A percentile compares a stretch with the other conserved stretches of the same genome.
Conservation (phyloP, 192 early-diverging fungal species). For the Linnemannia elongata region DNA sequence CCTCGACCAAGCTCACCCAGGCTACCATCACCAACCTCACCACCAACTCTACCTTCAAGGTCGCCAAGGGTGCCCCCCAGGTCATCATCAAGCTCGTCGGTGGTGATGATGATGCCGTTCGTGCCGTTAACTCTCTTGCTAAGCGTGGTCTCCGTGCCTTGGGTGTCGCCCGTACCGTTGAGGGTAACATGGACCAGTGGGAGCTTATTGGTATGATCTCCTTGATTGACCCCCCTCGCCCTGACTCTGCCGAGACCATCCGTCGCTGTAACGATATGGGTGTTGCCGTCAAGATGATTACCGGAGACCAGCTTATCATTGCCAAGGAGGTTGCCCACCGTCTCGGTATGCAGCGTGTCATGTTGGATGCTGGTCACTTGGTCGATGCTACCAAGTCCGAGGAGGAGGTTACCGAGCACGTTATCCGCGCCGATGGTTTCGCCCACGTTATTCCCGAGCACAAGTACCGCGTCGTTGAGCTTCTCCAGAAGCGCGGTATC, state of each 20-base stretch:
- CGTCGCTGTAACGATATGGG: constrained; percentile 82
- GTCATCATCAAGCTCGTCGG: constrained; percentile 88
- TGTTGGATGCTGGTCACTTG: constrained; percentile 87
- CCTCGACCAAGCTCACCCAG: constrained; percentile 87
- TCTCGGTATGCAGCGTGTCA: constrained; percentile 88
- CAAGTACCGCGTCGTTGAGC: constrained; percentile 96
- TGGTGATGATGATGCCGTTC: constrained; percentile 84
- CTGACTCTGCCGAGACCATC: constrained; percentile 87
- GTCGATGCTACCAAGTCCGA: constrained; percentile 83
- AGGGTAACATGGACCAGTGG: constrained; percentile 75
- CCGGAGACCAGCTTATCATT: constrained; percentile 90
- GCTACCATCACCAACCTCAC: constrained; percentile 80
- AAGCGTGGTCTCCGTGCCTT: constrained; percentile 83
- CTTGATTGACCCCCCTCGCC: constrained; percentile 83
- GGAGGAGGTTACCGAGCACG: constrained; percentile 86
- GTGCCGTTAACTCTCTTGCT: constrained; percentile 87
- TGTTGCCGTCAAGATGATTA: constrained; percentile 91
- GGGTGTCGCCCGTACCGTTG: constrained; percentile 86
- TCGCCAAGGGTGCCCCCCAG: constrained; percentile 95
- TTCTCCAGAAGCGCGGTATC: constrained; percentile 88
- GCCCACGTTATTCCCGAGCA: constrained; percentile 98
- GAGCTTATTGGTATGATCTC: constrained; percentile 88
- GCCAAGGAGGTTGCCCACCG: constrained; percentile 87
- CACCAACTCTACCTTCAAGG: constrained; percentile 83
- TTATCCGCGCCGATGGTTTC: constrained; percentile 93